These are phyloP conservation scores for Ananas comosus DNA, from an alignment of 176 grass and related monocot genomes.

Conservation along the genomic window DNA sequence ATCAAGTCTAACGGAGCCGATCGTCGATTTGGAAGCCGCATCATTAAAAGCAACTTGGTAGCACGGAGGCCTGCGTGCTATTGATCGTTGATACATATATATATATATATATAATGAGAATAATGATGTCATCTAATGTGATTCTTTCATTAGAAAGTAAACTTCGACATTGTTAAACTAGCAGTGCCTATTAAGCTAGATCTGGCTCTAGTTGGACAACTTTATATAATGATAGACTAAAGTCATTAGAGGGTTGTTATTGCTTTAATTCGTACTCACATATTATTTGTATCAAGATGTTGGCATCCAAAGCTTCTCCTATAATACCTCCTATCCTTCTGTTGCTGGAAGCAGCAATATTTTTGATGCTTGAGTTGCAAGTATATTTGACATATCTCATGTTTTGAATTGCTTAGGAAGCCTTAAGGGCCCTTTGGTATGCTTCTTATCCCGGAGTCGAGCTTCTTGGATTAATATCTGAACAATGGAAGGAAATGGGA, in stretches of 20 bases:
- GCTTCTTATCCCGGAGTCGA: slow-evolving; percentile 76
- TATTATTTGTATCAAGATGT: too few species aligned
- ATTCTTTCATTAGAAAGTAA: too few species aligned
- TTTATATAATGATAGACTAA: too few species aligned
- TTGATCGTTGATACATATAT: not conserved
- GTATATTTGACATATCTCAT: slow-evolving; percentile 12
- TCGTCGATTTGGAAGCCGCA: too few species aligned
- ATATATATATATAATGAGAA: not conserved
- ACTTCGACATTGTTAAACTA: not conserved
- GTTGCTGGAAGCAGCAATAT: not conserved
- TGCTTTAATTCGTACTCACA: too few species aligned
- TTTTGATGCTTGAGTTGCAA: slow-evolving; percentile 7
- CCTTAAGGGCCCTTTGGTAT: slow-evolving; percentile 61
- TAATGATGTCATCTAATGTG: slow-evolving; percentile 2
- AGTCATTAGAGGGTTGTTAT: too few species aligned
- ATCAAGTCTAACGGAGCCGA: too few species aligned
- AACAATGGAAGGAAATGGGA: slow-evolving; percentile 99
- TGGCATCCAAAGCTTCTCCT: slow-evolving; percentile 1
- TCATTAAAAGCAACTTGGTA: too few species aligned
- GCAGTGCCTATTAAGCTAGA: not conserved
- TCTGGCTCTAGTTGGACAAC: too few species aligned
- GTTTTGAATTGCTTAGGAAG: slow-evolving; percentile 54
- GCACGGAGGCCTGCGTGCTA: too few species aligned
- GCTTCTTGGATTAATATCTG: slow-evolving; percentile 65
- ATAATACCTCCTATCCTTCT: not conserved